These are phyloP conservation scores for Cutaneotrichosporon curvatum DNA, from an alignment of 1,284 basidiomycete species.

Conservation along the genomic window DNA sequence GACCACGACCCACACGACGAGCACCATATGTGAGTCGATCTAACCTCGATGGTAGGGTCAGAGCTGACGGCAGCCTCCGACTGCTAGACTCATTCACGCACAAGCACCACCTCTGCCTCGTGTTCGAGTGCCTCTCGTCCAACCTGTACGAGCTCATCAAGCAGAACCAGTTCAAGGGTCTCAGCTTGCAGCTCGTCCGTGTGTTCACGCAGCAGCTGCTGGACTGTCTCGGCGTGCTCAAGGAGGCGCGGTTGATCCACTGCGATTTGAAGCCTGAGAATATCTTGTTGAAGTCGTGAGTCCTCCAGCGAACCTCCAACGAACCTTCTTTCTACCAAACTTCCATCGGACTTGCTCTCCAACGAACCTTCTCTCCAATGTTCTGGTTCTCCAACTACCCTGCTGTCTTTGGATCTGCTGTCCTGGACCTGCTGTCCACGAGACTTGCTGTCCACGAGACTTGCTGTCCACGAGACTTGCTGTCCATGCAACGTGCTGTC, in stretches of 20 bases:
- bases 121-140: conserved; percentile 93
- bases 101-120: conserved; percentile 90
- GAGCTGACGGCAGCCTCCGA: conserved; percentile 50
- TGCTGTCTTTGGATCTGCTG: no score
- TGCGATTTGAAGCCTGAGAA: conserved; percentile 98
- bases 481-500: no score
- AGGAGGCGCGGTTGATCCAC: conserved; percentile 92
- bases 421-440: no score
- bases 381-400: no score
- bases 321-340: no score
- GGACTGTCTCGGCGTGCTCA: conserved; percentile 84
- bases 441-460: no score
- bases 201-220: conserved; percentile 95
- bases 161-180: conserved; percentile 97
- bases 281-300: conserved; percentile 85
- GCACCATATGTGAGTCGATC: conserved; percentile 72
- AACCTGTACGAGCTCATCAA: conserved; percentile 99
- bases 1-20: conserved; percentile 87
- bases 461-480: no score
- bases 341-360: no score
- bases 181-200: conserved; percentile 92
- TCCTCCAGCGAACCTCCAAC: no score
- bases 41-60: no score
- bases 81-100: conserved; percentile 96
- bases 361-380: no score